Base-by-base conservation (phyloP, 2,329 filamentous ascomycete genomes). In the Acrocalymma vagum region DNA sequence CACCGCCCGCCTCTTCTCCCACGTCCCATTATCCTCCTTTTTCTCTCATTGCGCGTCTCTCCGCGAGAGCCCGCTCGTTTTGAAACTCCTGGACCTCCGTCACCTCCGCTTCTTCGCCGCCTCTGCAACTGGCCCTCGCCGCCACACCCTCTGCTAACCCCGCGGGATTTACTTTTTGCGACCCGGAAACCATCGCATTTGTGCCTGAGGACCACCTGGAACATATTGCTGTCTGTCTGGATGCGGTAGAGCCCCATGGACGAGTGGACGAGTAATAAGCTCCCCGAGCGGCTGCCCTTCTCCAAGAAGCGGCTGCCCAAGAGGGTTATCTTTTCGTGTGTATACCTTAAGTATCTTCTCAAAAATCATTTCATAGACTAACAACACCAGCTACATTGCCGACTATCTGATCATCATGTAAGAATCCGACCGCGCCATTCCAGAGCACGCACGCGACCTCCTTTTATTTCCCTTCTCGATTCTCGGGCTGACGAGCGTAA, bases 341-440 rank as follows among this genome's bases (percentile, higher is more conserved):
- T 71, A 36, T 29, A 43, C 16, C 24, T 15, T 14, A 10, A 21
- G 9, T 34, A 18, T 13, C 5, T 29, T 28, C 13, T 33, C 25
- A 35, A 24, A 31, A 15, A n/a, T n/a, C n/a, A n/a, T 5, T 34
- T 24, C 10, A 3, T 10, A 29, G 29, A 42, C 65, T 67, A 36
- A 65, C 53, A 40, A 23, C 13, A 17, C 22, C 54, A 81, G 78
- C 55, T 83, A 83, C 57, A 74, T 82, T 45, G 65, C 76, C 49
- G 80, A 83, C 71, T 83, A 83, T 72, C 72, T 80, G 36, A 80
- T 83, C 38, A 77, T 83, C 42, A 59, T 82, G 80, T 82, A 69
- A 57, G 76, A 30, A 36, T 24, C 20, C 24, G 17, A 8, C 37
- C 38, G 28, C 50, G 27, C 44, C 36, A n/a, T 41, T 30, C 29